Evolutionary conservation across 1,284 basidiomycete genomes (phyloP).

Genomic region (Xerocomus amazonicus): DNA sequence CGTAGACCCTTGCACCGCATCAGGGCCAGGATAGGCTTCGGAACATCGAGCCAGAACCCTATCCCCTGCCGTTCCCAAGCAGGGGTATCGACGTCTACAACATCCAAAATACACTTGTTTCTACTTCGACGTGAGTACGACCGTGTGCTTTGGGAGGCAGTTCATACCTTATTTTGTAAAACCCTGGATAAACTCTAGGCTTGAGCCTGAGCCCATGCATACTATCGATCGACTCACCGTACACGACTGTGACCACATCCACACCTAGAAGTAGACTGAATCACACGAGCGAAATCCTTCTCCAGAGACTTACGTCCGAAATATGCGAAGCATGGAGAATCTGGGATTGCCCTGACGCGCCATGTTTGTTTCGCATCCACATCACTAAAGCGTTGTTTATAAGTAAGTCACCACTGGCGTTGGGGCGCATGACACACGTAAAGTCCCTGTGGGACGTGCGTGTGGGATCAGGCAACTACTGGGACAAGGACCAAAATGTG

Average conservation of each 20-base stretch:
- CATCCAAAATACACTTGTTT: conserved; percentile 68
- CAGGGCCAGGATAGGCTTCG: conserved; percentile 47
- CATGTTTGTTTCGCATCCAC: conserved; percentile 77
- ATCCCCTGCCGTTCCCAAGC: conserved; percentile 75
- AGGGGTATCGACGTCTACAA: conserved; percentile 77
- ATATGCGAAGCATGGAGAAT: conserved; percentile 56
- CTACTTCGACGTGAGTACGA: conserved; percentile 33
- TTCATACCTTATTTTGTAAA: conserved; percentile 55
- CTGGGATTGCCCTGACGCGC: conserved; percentile 69
- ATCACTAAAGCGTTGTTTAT: conserved; percentile 46
- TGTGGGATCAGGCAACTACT: conserved; percentile 1
- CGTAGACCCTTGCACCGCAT: conserved; percentile 60
- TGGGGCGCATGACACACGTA: conserved; percentile 46
- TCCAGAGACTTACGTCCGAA: conserved; percentile 63
- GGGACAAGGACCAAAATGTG: not conserved
- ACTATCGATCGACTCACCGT: conserved; percentile 45
- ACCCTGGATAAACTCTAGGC: conserved; percentile 36
- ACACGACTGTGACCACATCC: conserved; percentile 70
- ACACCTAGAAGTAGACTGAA: conserved; percentile 45
- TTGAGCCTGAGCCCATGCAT: not conserved
- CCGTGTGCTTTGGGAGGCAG: not conserved
- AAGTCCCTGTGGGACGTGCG: conserved; percentile 51
- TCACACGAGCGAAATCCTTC: not conserved
- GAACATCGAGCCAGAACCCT: conserved; percentile 87
- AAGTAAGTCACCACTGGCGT: not conserved